Evolutionary conservation across 2,329 filamentous ascomycete species (phyloP).

Genomic region (Hymenoscyphus linearis): DNA sequence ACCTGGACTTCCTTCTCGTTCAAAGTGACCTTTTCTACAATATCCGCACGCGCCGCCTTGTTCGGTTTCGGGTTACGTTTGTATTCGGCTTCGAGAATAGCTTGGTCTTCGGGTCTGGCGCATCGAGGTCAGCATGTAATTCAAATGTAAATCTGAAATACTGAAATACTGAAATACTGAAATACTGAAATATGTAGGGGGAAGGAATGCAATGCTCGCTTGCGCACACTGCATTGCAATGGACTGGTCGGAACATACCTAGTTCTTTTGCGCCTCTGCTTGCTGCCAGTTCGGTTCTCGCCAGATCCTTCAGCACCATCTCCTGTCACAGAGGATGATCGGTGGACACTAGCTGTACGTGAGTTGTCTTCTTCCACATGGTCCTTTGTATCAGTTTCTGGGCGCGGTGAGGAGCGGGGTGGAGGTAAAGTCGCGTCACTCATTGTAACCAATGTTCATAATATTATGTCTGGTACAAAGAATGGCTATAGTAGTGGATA

Average conservation of each 20-base stretch:
- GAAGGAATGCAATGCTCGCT: background rate
- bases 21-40: constrained; percentile 73
- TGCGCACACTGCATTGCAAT: background rate
- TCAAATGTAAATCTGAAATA: background rate
- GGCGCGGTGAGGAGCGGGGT: constrained; percentile 23
- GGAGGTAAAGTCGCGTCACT: constrained; percentile 31
- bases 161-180: too few species aligned
- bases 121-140: constrained; percentile 15
- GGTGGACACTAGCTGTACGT: constrained; percentile 19
- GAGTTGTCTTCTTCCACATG: constrained; percentile 18
- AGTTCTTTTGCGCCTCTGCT: constrained; percentile 54
- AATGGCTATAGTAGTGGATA: background rate
- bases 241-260: constrained; percentile 44
- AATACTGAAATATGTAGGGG: background rate
- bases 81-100: constrained; percentile 81
- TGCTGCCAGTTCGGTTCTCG: constrained; percentile 33
- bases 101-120: constrained; percentile 77
- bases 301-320: constrained; percentile 20
- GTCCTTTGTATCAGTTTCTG: constrained; percentile 11
- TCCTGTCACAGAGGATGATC: constrained; percentile 15
- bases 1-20: constrained; percentile 98
- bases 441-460: constrained; percentile 19
- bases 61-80: constrained; percentile 83
- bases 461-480: background rate
- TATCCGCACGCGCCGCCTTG: constrained; percentile 77